phyloP scores from a whole-genome alignment of 139 green algal genomes.

The Micractinium conductrix region DNA sequence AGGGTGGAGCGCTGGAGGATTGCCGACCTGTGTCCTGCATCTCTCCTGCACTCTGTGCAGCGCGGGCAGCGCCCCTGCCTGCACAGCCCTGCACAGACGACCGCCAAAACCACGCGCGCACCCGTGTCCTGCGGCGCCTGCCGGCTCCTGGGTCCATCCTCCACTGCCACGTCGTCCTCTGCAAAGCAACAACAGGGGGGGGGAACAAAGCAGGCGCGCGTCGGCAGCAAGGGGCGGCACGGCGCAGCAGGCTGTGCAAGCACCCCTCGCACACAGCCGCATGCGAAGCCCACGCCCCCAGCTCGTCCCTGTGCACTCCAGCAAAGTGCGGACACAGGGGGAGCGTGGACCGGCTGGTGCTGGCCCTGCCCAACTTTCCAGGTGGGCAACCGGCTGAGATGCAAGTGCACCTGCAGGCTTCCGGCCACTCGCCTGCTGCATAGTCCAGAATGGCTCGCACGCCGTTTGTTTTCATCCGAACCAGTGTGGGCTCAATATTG shows the following conservation, averaged over 20 bases:
- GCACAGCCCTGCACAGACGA: too few species aligned
- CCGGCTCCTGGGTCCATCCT: conserved; percentile 27
- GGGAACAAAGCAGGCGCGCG: not conserved
- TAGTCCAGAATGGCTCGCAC: conserved; percentile 72
- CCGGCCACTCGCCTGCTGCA: conserved; percentile 41
- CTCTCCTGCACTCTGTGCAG: too few species aligned
- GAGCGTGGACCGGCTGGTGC: too few species aligned
- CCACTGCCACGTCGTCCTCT: conserved; percentile 57
- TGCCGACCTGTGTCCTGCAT: too few species aligned
- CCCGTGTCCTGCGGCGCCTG: conserved; percentile 20
- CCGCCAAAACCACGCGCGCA: too few species aligned
- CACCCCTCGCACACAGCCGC: not conserved
- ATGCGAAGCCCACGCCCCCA: not conserved
- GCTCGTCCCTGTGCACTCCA: too few species aligned
- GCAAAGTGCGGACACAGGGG: too few species aligned
- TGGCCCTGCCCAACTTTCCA: too few species aligned
- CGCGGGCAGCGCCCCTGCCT: too few species aligned
- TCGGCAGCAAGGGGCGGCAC: not conserved
- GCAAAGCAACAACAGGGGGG: not conserved
- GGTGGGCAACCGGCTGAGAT: too few species aligned
- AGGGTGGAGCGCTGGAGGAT: too few species aligned
- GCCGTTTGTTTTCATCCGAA: conserved; percentile 44
- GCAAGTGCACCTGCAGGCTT: not conserved
- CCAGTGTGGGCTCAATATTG: conserved; percentile 62
- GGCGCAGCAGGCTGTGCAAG: not conserved